A percentile compares a stretch with the other conserved stretches of the same genome.
phyloP scores from a whole-genome alignment of 192 early-diverging fungal species.

The Linnemannia hyalina region DNA sequence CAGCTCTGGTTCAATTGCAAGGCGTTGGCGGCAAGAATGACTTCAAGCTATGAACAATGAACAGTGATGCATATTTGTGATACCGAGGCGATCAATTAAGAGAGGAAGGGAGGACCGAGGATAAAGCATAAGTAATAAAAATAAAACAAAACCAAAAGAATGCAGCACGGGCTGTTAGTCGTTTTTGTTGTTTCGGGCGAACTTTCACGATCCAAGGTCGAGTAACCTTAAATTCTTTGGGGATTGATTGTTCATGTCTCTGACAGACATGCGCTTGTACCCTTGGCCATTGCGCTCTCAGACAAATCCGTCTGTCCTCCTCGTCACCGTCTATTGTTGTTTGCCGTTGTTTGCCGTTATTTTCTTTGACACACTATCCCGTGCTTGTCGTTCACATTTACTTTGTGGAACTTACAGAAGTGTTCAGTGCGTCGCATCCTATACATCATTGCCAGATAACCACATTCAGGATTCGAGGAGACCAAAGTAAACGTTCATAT shows the following conservation, averaged over 20 bases:
- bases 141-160: not conserved
- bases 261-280: conserved; percentile 4
- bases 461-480: not conserved
- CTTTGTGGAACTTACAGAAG: conserved; percentile 52
- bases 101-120: not conserved
- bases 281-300: conserved; percentile 2
- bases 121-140: not conserved
- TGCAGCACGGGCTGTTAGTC: not conserved
- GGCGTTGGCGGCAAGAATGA: conserved; percentile 49
- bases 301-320: not conserved
- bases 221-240: conserved; percentile 38
- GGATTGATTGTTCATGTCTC: not conserved
- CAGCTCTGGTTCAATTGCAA: conserved; percentile 53
- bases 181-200: not conserved
- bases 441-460: not conserved
- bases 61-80: not conserved
- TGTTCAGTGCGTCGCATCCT: conserved; percentile 74
- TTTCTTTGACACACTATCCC: not conserved
- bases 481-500: conserved; percentile 6
- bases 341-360: not conserved
- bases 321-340: not conserved
- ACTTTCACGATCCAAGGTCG: not conserved
- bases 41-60: conserved; percentile 38
- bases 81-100: not conserved
- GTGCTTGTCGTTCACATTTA: not conserved